phyloP scores from a whole-genome alignment of 108 stramenopile genomes.

The Poteriospumella lacustris region DNA sequence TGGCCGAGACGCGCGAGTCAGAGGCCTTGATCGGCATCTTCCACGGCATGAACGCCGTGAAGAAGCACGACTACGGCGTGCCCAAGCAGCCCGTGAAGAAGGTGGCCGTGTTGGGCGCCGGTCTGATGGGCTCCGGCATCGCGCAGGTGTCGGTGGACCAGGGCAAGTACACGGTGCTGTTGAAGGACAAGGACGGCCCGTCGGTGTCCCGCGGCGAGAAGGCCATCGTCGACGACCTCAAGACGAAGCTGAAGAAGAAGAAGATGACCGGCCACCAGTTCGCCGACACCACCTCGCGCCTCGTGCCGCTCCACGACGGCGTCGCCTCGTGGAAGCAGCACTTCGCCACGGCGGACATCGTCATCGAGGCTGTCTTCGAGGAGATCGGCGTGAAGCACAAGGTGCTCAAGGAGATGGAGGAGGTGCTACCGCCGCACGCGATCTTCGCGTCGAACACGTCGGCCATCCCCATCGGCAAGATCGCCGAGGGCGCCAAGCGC shows the following conservation, averaged over 20 bases:
- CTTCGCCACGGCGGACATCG: slow-evolving; percentile 80
- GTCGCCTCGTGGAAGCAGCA: slow-evolving; percentile 62
- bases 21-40: slow-evolving; percentile 91
- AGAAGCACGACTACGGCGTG: slow-evolving; percentile 79
- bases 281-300: slow-evolving; percentile 74
- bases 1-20: slow-evolving; percentile 88
- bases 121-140: slow-evolving; percentile 98
- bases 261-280: slow-evolving; percentile 83
- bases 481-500: slow-evolving; percentile 74
- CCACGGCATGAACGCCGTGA: slow-evolving; percentile 67
- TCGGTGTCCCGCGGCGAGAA: slow-evolving; percentile 70
- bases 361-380: slow-evolving; percentile 98
- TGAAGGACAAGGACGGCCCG: slow-evolving; percentile 87
- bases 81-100: slow-evolving; percentile 69
- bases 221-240: slow-evolving; percentile 86
- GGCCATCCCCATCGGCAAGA: slow-evolving; percentile 92
- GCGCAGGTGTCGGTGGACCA: slow-evolving; percentile 95
- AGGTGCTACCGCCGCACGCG: slow-evolving; percentile 78
- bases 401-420: slow-evolving; percentile 83
- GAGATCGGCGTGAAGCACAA: slow-evolving; percentile 87
- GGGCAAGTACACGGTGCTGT: slow-evolving; percentile 73
- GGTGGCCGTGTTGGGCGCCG: slow-evolving; percentile 94
- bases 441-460: slow-evolving; percentile 97
- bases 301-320: slow-evolving; percentile 80
- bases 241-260: slow-evolving; percentile 79